Evolutionary conservation across 768 basidiomycete genomes (phyloP).

Genomic region (Sarcodon aspratus): DNA sequence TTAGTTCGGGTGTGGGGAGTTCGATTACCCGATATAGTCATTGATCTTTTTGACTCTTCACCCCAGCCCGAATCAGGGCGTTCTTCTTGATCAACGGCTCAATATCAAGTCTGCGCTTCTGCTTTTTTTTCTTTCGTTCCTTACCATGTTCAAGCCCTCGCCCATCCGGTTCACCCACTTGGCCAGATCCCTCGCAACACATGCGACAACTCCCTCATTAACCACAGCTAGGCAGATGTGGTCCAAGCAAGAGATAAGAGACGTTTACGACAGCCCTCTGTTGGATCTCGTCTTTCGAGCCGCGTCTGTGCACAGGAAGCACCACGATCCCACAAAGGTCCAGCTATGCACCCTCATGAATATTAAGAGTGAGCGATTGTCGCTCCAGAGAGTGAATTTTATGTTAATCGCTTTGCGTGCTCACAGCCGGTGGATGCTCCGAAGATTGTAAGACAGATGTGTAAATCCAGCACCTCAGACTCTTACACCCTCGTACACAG

Average conservation of each 20-base stretch:
- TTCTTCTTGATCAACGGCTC: background rate
- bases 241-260: constrained; percentile 71
- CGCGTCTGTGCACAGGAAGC: constrained; percentile 71
- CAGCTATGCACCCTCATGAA: constrained; percentile 98
- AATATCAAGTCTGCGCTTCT: background rate
- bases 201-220: constrained; percentile 24
- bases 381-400: constrained; percentile 91
- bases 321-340: constrained; percentile 83
- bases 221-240: constrained; percentile 47
- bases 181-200: constrained; percentile 51
- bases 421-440: constrained; percentile 81
- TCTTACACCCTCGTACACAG: constrained; percentile 24
- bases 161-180: constrained; percentile 12
- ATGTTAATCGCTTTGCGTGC: constrained; percentile 12
- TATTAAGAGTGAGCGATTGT: constrained; percentile 84
- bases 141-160: constrained; percentile 25
- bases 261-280: constrained; percentile 76
- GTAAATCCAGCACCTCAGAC: constrained; percentile 1
- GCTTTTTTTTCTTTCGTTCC: background rate
- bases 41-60: too few species aligned
- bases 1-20: too few species aligned
- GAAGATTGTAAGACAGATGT: constrained; percentile 72
- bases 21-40: too few species aligned
- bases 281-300: constrained; percentile 85
- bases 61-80: too few species aligned